Evolutionary conservation across 2,329 filamentous ascomycete species (phyloP), one percentile per base, ranked within the genome.

Genomic region (Aspergillus phoenicis): DNA sequence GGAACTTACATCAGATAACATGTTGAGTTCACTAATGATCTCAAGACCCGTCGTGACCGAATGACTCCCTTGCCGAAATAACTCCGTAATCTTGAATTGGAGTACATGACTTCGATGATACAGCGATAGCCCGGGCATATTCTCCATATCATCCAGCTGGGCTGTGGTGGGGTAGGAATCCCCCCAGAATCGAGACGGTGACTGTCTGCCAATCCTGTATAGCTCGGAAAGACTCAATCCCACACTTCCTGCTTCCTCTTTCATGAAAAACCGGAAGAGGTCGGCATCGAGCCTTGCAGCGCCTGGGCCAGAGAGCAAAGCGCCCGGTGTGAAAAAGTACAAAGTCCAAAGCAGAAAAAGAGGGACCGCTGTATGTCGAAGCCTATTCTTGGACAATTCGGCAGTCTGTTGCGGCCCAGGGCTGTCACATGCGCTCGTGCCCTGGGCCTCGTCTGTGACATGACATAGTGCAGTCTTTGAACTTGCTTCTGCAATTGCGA

Each of bases 321-420:
- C 62, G 8, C 65, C 65, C 0, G 69, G 69, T 0, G 69, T 70
- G 36, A 67, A 71, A 38, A 71, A 69, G 41, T 71, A 71, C 4
- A 71, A 33, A 0, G 68, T 70, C 69, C 68, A 70, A 24, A 71
- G 65, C 10, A 71, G 64, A 45, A 71, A 71, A 2, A 71, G 62
- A 24, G 70, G 70, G 0, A 70, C 67, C 7, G 68, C 66, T 6
- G 70, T 71, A 24, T 55, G 57, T 11, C 61, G 62, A 7, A 71
- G 61, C n/a, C 54, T 62, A 1, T 62, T 48, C 6, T 56, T 47
- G 2, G 64, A 38, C 5, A 59, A 15, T 10, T 47, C 30, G 20
- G 20, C 13, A 28, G 10, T 38, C 36, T 38, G 15, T 17, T 17
- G 48, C 22, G 6, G 36, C 39, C 4, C 26, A 15, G 8, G 38